phyloP scores from a whole-genome alignment of 2,329 filamentous ascomycete genomes.

The Tetracladium maxilliforme region DNA sequence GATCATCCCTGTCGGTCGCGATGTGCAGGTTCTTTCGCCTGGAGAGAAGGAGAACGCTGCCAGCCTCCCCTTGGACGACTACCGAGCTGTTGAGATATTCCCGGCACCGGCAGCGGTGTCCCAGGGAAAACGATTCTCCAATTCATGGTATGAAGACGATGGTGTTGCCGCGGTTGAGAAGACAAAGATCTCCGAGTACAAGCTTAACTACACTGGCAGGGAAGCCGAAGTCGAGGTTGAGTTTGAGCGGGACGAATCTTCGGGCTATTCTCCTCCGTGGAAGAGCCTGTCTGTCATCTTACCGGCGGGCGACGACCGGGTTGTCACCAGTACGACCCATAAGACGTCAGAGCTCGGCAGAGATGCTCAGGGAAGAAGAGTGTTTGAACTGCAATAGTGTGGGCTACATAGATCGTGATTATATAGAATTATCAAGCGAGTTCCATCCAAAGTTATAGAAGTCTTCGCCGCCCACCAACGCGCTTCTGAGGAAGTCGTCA shows the following conservation, averaged over 20 bases:
- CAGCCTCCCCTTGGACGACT: constrained; percentile 31
- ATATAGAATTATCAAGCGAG: no score
- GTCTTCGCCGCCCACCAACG: no score
- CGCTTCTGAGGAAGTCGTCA: no score
- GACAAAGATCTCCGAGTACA: constrained; percentile 24
- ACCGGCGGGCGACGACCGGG: constrained; percentile 35
- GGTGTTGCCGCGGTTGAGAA: constrained; percentile 26
- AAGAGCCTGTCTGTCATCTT: constrained; percentile 31
- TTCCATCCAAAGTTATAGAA: no score
- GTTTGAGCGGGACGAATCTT: constrained; percentile 20
- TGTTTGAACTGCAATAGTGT: no score
- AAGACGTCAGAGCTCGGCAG: no score
- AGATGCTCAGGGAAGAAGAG: no score
- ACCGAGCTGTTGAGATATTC: constrained; percentile 40
- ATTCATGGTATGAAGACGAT: constrained; percentile 41
- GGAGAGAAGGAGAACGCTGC: constrained; percentile 29
- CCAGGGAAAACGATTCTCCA: constrained; percentile 19
- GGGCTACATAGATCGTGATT: no score
- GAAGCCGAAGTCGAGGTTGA: constrained; percentile 25
- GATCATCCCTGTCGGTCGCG: constrained; percentile 34
- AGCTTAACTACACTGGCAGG: constrained; percentile 25
- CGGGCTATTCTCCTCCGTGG: constrained; percentile 31
- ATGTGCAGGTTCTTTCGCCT: constrained; percentile 31
- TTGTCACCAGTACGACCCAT: no score
- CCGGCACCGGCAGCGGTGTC: constrained; percentile 28